Evolutionary conservation across 495 filamentous ascomycete species (phyloP).

Genomic region (Xanthoparmelia taractica): DNA sequence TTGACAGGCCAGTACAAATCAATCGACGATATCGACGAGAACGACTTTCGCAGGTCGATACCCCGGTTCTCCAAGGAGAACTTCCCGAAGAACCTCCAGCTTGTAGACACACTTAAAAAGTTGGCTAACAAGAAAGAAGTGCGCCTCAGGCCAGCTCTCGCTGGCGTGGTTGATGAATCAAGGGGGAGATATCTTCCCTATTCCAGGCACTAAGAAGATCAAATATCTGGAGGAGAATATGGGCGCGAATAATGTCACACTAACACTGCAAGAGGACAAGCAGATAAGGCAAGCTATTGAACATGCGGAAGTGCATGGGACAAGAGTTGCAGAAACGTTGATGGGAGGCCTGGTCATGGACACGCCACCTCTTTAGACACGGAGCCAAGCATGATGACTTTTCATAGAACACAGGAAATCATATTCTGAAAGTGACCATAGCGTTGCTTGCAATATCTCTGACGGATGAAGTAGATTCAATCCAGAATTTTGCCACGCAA

Average conservation of each 20-base stretch:
- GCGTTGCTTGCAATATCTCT: too few species aligned
- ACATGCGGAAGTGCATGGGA: too few species aligned
- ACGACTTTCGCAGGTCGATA: slow-evolving; percentile 34
- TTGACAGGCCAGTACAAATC: slow-evolving; percentile 43
- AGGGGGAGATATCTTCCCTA: slow-evolving; percentile 53
- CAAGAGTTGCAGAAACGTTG: too few species aligned
- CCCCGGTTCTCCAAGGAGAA: slow-evolving; percentile 48
- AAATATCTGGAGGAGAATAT: slow-evolving; percentile 51
- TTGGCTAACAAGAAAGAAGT: slow-evolving; percentile 41
- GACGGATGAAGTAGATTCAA: too few species aligned
- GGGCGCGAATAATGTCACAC: slow-evolving; percentile 34
- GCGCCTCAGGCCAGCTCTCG: slow-evolving; percentile 39
- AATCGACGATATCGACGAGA: slow-evolving; percentile 38
- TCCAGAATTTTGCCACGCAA: too few species aligned
- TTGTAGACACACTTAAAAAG: slow-evolving; percentile 37
- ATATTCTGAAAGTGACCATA: too few species aligned
- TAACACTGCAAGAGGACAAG: slow-evolving; percentile 42
- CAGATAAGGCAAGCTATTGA: slow-evolving; percentile 30
- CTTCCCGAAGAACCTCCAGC: slow-evolving; percentile 41
- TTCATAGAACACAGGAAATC: too few species aligned
- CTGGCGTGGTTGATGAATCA: slow-evolving; percentile 53
- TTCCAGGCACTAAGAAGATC: slow-evolving; percentile 49
- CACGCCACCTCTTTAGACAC: too few species aligned
- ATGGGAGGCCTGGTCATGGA: too few species aligned
- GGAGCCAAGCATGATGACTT: too few species aligned